Base-by-base conservation (phyloP, 768 basidiomycete species). In the Hericium rajendrae region DNA sequence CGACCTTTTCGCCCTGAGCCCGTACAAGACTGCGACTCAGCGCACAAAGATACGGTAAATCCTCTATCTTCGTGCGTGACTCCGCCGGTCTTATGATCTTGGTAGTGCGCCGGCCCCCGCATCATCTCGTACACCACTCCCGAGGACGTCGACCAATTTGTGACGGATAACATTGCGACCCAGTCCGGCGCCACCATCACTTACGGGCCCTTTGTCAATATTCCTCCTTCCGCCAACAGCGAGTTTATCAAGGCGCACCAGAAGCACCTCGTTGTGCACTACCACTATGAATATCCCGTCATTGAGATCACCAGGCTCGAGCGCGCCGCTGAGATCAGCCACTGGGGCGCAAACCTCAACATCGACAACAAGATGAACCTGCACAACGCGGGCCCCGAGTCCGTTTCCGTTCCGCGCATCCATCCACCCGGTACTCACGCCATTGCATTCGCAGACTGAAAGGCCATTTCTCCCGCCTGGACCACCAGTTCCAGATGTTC, bases 311-410 rank as follows among this genome's bases (percentile, higher is more conserved):
- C 75, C 37, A 83, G 76, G 46, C 79, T 97, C 37, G 78, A 81
- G 59, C 84, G 97, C 51, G 65, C 78, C 0, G 92, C 86, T 2
- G 95, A 99, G 72, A 84, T 99, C 61, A 95, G 93, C 62, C 95
- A 98, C 68, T 98, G 95, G 97, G 94, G 95, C 38, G 83, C 84
- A 43, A 97, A 97, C 70, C 69, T 99, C 39, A 97, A 97, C 66
- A 86, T 94, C 32, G 83, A 97, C 69, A 94, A 99, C 71, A 81
- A 89, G 38, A 82, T 97, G 59, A 68, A 79, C 57, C 73, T 99
- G n/a, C 79, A 81, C 69, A 99, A 99, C 67, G 87, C 85, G 58
- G 97, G 95, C 4, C 93, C 97, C 12, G 71, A 73, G 95, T 97
- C 67, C 72, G 91, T 80, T 11, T 22, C 18, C 32, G 28, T 46